Evolutionary conservation across 352 stramenopile species (phyloP).

Genomic region (Phytophthora brassicae): DNA sequence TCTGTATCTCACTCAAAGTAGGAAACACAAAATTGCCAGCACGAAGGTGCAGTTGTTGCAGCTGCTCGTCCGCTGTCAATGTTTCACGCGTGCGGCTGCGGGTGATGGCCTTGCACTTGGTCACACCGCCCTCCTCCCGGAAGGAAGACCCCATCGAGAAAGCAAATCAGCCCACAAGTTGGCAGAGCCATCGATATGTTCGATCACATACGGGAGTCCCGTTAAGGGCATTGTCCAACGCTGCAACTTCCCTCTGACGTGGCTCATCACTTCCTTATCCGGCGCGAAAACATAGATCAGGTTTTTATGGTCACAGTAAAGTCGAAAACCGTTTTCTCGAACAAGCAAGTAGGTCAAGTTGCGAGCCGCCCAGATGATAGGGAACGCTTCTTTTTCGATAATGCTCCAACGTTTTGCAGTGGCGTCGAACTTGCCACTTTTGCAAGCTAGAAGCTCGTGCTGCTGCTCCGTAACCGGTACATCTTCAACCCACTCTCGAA

Average conservation of each 20-base stretch:
- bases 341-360: constrained; percentile 17
- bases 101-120: not conserved
- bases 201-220: constrained; percentile 7
- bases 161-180: constrained; percentile 10
- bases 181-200: not conserved
- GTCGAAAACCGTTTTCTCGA: not conserved
- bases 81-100: not conserved
- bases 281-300: constrained; percentile 27
- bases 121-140: too few relatives aligned
- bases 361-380: constrained; percentile 1
- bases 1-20: not conserved
- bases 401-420: constrained; percentile 10
- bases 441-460: constrained; percentile 8
- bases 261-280: constrained; percentile 3
- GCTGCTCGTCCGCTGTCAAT: too few relatives aligned
- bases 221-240: constrained; percentile 15
- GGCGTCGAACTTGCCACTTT: constrained; percentile 4
- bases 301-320: constrained; percentile 30
- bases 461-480: constrained; percentile 9
- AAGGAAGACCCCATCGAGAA: constrained; percentile 1
- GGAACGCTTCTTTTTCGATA: constrained; percentile 19
- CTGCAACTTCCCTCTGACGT: constrained; percentile 16
- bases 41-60: not conserved
- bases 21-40: not conserved
- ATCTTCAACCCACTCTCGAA: not conserved